A percentile compares a stretch with the other conserved stretches of the same genome.
These are phyloP conservation scores for Dujonia santamariae DNA, from an alignment of 1,139 yeast species.

Conservation along the genomic window DNA sequence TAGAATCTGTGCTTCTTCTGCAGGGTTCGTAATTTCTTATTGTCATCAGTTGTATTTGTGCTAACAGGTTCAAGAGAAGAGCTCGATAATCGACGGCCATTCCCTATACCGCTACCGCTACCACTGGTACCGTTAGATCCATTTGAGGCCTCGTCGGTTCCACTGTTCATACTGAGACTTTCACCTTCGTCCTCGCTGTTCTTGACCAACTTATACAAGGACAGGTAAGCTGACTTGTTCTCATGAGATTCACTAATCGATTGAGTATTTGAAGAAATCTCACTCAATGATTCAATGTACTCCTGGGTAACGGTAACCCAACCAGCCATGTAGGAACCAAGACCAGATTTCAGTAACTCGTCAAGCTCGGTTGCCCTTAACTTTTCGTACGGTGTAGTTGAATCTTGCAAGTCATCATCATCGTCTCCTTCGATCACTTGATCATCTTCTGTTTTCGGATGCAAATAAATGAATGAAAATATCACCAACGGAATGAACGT, in stretches of 20 bases:
- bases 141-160: neutral
- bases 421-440: slow-evolving; percentile 12
- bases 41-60: slow-evolving; percentile 9
- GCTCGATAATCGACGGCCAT: neutral
- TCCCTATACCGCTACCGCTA: no score
- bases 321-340: slow-evolving; percentile 65
- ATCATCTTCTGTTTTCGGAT: slow-evolving; percentile 21
- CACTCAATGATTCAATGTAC: slow-evolving; percentile 51
- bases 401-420: slow-evolving; percentile 17
- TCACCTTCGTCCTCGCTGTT: slow-evolving; percentile 12
- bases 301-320: slow-evolving; percentile 85
- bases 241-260: slow-evolving; percentile 37
- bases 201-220: slow-evolving; percentile 57
- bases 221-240: slow-evolving; percentile 54
- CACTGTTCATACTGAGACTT: neutral
- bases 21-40: slow-evolving; percentile 14
- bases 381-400: slow-evolving; percentile 18
- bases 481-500: slow-evolving; percentile 66
- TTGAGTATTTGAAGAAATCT: slow-evolving; percentile 30
- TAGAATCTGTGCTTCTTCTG: slow-evolving; percentile 59
- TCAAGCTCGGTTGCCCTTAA: slow-evolving; percentile 63
- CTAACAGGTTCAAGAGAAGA: slow-evolving; percentile 6
- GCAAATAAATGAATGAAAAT: slow-evolving; percentile 30
- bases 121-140: neutral
- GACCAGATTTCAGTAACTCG: slow-evolving; percentile 57